These are phyloP conservation scores for Zelonia costaricensis DNA, from an alignment of 208 protist genomes.

Conservation along the genomic window DNA sequence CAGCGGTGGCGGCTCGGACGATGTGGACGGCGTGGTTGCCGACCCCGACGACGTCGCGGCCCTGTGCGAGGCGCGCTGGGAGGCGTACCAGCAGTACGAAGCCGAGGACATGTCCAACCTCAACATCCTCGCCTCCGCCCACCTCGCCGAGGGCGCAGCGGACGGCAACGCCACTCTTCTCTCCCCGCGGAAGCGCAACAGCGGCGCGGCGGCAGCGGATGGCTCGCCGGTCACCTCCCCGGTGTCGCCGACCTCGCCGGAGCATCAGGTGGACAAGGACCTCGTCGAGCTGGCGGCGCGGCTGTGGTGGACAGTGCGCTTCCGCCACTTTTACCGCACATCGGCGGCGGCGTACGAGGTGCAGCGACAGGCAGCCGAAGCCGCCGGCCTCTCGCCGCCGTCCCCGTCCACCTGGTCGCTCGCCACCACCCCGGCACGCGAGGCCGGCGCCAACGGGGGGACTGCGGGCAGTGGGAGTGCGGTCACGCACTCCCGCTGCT, in stretches of 20 bases:
- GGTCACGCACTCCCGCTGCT: constrained; percentile 5
- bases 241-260: neutral
- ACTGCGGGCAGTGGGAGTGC: neutral
- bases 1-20: neutral
- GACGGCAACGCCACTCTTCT: too few relatives aligned
- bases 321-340: constrained; percentile 26
- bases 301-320: constrained; percentile 36
- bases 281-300: constrained; percentile 30
- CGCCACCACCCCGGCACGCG: neutral
- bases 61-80: constrained; percentile 26
- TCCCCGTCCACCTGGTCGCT: constrained; percentile 4
- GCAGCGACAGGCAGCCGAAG: constrained; percentile 30
- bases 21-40: constrained; percentile 1
- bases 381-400: constrained; percentile 8
- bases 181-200: neutral
- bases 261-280: constrained; percentile 17
- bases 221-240: too few relatives aligned
- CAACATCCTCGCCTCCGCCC: constrained; percentile 26
- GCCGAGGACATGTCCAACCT: constrained; percentile 27
- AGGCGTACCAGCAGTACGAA: constrained; percentile 34
- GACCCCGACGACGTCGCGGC: constrained; percentile 12
- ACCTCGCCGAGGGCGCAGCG: neutral
- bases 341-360: constrained; percentile 24
- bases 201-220: neutral
- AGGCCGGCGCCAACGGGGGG: too few relatives aligned